phyloP scores from a whole-genome alignment of 129 eudicot species.

The Ambrosia artemisiifolia region DNA sequence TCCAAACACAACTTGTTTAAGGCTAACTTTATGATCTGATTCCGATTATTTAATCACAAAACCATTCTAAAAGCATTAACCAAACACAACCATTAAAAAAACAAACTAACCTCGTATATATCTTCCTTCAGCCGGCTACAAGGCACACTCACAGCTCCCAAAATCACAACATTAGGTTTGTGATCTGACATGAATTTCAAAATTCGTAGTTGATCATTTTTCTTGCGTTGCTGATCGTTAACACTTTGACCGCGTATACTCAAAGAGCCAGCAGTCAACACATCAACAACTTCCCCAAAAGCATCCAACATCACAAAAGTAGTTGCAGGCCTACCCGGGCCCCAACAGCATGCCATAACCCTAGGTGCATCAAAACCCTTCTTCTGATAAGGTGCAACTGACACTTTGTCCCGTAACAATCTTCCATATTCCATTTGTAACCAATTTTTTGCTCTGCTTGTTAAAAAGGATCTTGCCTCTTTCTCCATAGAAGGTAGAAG shows the following conservation, averaged over 20 bases:
- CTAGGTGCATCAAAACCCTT: constrained; percentile 74
- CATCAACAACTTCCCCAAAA: constrained; percentile 80
- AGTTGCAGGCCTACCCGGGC: constrained; percentile 91
- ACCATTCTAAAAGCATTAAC: neutral
- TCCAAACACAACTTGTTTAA: neutral
- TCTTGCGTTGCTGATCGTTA: constrained; percentile 83
- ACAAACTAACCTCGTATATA: constrained; percentile 64
- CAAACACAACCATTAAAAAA: neutral
- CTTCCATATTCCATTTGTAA: constrained; percentile 66
- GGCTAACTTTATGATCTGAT: neutral
- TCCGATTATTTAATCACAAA: neutral
- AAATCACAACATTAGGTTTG: constrained; percentile 75
- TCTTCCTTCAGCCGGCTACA: constrained; percentile 88
- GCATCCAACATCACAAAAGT: constrained; percentile 98
- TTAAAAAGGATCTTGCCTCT: constrained; percentile 73
- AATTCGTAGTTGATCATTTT: constrained; percentile 77
- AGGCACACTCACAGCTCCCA: constrained; percentile 83
- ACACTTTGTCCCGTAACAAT: constrained; percentile 61
- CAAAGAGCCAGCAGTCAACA: constrained; percentile 70
- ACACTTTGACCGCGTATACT: constrained; percentile 80
- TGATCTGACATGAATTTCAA: constrained; percentile 81
- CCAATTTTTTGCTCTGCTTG: constrained; percentile 74
- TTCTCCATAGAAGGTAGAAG: constrained; percentile 86
- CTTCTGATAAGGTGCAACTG: constrained; percentile 71
- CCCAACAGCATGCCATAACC: constrained; percentile 98